These are phyloP conservation scores for Pochonia chlamydosporia DNA, from an alignment of 2,329 filamentous ascomycete species.

Conservation along the genomic window DNA sequence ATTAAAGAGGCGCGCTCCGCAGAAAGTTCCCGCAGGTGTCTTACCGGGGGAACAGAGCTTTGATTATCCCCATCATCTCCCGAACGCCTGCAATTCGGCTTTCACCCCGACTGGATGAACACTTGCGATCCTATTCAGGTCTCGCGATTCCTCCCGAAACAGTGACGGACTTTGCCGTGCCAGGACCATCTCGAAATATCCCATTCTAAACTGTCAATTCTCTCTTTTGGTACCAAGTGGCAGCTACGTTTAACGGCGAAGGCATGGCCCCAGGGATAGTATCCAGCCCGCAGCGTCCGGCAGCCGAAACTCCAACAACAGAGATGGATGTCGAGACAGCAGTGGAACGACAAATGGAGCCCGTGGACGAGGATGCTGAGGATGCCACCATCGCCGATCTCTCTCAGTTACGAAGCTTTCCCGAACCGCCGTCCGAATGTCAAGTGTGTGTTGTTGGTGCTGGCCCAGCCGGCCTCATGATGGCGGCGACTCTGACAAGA, in stretches of 20 bases:
- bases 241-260: neutral
- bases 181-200: neutral
- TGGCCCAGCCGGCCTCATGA: constrained; percentile 51
- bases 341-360: constrained; percentile 13
- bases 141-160: no score
- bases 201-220: no score
- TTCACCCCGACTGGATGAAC: neutral
- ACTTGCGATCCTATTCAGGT: neutral
- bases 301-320: neutral
- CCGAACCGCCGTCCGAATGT: constrained; percentile 37
- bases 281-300: constrained; percentile 1
- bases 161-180: no score
- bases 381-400: constrained; percentile 38
- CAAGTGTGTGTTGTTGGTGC: constrained; percentile 50
- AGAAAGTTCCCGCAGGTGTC: neutral
- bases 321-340: constrained; percentile 8
- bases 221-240: no score
- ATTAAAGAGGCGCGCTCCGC: neutral
- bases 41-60: neutral
- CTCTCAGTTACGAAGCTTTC: constrained; percentile 42
- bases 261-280: constrained; percentile 9
- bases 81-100: neutral
- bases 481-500: constrained; percentile 50
- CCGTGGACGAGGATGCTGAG: constrained; percentile 18
- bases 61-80: neutral